Conservation (phyloP, 208 protist species). For the Naegleria fowleri region DNA sequence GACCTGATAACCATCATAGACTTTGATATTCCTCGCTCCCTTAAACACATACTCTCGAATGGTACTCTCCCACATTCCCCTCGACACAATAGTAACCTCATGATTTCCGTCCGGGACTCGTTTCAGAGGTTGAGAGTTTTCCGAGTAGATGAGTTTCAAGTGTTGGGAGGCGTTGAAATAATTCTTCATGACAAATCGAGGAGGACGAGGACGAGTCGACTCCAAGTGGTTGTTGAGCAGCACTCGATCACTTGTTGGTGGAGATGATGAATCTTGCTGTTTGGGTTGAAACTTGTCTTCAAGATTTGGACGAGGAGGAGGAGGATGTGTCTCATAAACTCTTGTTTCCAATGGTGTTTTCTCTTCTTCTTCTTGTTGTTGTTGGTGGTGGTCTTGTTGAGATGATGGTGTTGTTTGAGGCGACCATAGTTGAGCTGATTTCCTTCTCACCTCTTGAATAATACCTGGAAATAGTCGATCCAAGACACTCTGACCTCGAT, state of each 20-base stretch:
- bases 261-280: no score
- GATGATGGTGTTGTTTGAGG: no score
- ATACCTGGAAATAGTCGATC: not conserved
- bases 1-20: not conserved
- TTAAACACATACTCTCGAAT: not conserved
- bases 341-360: no score
- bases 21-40: not conserved
- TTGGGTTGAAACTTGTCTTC: no score
- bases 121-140: not conserved
- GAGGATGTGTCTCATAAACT: no score
- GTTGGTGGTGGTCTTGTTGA: no score
- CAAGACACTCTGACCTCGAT: not conserved
- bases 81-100: not conserved
- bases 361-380: no score
- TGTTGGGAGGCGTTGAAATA: not conserved
- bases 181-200: not conserved
- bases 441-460: not conserved
- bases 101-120: not conserved
- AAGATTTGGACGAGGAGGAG: no score
- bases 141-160: not conserved
- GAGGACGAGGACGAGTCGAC: no score
- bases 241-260: no score
- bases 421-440: not conserved
- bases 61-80: not conserved
- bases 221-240: no score